Conservation (phyloP, 306 rosid species). For the Pachyrhizus erosus region DNA sequence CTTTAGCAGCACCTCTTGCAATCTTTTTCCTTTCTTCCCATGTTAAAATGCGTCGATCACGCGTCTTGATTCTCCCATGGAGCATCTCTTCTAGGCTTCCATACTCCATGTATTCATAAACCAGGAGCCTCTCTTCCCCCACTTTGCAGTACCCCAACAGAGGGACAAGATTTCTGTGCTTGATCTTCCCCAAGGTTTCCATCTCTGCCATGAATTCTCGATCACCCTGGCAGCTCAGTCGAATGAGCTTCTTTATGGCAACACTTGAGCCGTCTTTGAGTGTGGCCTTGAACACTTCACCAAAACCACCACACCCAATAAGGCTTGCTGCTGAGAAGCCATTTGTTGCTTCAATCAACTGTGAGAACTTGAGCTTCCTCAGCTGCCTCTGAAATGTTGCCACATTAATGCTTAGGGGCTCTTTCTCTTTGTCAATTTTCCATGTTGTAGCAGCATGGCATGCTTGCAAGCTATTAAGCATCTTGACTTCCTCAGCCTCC, state of each 20-base stretch:
- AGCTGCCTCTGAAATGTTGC: conserved; percentile 97
- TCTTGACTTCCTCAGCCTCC: conserved; percentile 90
- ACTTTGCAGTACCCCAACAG: conserved; percentile 90
- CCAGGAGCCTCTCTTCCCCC: conserved; percentile 96
- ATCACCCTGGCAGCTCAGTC: conserved; percentile 95
- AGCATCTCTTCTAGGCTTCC: conserved; percentile 99
- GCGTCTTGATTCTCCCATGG: conserved; percentile 72
- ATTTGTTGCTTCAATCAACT: conserved; percentile 94
- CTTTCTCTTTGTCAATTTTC: conserved; percentile 97
- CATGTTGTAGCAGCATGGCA: conserved; percentile 94
- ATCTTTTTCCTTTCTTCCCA: conserved; percentile 95
- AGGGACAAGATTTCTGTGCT: conserved; percentile 88
- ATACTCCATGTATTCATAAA: conserved; percentile 91
- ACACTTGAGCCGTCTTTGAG: conserved; percentile 89
- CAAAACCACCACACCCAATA: conserved; percentile 95
- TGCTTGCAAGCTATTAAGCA: conserved; percentile 89
- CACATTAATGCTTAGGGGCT: conserved; percentile 91
- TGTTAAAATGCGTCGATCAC: conserved; percentile 64
- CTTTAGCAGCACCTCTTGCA: conserved; percentile 97
- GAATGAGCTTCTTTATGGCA: conserved; percentile 93
- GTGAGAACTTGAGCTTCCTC: conserved; percentile 95
- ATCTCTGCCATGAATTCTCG: conserved; percentile 98
- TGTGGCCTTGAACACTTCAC: conserved; percentile 96
- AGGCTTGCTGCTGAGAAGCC: conserved; percentile 98
- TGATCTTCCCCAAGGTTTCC: conserved; percentile 97